Evolutionary conservation across 306 rosid species (phyloP), one percentile per base, ranked within the genome.

Genomic region (Clitoria ternatea): DNA sequence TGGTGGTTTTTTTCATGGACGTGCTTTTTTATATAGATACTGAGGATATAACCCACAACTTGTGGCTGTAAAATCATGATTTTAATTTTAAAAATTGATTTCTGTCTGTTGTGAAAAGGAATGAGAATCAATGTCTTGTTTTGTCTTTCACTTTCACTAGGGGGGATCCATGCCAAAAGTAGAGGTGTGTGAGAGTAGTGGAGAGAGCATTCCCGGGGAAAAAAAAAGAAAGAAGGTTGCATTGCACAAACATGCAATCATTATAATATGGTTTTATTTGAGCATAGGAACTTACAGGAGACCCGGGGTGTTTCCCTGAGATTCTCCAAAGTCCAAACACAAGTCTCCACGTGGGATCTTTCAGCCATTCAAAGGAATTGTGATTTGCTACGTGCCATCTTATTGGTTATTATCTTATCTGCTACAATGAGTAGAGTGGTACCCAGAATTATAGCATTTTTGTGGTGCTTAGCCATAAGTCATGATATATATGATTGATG

Each of bases 181-280:
- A 66, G 69, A 18, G 84, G 52, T 48, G 29, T 26, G 47, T 77
- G 81, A 85, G 45, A 72, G 79, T n/a, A 86, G 96, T 87, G 89
- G 86, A 79, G 2, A 70, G 68, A 80, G 81, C 96, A 87, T 80
- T 62, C 57, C 67, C 45, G 6, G 43, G 12, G 73, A 78, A 81
- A 78, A n/a, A 39, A 55, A 27, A 55, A 48, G 6, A 15, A 37
- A 40, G 2, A 66, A 50, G 33, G 63, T 54, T 47, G 14, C 82
- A 63, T 54, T 47, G 14, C 82, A 63, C 47, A 47, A 39, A 12
- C 53, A 45, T 44, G 74, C 77, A 79, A 80, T 80, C 81, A 85
- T 87, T 78, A 69, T 49, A 61, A 52, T 33, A 49, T 70, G 79
- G 70, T 66, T 74, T 74, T 56, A n/a, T 55, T 26, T 67, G 30